Evolutionary conservation across 306 rosid genomes (phyloP).

Genomic region (Medicago lupulina): DNA sequence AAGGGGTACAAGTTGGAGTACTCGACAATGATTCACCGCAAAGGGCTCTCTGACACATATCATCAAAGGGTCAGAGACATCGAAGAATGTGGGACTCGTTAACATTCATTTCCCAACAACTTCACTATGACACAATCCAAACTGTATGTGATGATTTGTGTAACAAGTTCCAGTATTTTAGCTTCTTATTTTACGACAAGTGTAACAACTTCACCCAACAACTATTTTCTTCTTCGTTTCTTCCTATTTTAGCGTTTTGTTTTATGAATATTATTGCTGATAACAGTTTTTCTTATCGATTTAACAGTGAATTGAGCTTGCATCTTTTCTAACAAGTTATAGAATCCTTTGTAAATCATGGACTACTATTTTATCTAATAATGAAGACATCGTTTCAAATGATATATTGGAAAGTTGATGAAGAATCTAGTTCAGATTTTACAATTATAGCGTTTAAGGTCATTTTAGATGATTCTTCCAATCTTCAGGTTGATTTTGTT

Average conservation of each 20-base stretch:
- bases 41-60: no score
- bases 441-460: conserved; percentile 51
- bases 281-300: not conserved
- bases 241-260: not conserved
- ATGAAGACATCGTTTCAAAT: not conserved
- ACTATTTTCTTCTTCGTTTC: not conserved
- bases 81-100: no score
- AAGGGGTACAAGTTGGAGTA: no score
- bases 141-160: not conserved
- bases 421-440: not conserved
- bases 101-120: not conserved
- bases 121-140: not conserved
- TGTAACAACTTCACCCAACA: no score
- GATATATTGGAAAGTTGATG: conserved; percentile 4
- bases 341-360: conserved; percentile 27
- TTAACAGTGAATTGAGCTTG: not conserved
- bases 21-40: no score
- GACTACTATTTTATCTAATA: conserved; percentile 11
- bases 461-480: not conserved
- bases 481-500: conserved; percentile 26
- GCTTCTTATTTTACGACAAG: no score
- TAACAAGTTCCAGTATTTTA: no score
- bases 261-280: not conserved
- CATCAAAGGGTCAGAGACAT: no score
- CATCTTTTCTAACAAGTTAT: not conserved